Percentiles rank a stretch among this genome's conserved stretches.
Evolutionary conservation across 768 basidiomycete genomes (phyloP).

Genomic region (Lactifluus subvellereus): DNA sequence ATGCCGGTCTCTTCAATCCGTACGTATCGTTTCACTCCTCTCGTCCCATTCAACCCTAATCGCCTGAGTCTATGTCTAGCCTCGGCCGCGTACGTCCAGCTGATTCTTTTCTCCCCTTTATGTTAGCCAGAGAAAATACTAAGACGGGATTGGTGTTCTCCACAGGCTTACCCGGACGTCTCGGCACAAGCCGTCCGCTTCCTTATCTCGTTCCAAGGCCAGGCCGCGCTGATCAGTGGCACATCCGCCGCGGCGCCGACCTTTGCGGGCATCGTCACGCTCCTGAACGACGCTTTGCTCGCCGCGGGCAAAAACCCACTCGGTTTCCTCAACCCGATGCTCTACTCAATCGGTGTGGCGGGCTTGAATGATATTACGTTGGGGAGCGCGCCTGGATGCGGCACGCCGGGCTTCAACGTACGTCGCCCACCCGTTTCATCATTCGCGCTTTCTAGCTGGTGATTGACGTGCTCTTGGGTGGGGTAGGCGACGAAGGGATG

Average conservation of each 20-base stretch:
- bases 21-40: slow-evolving; percentile 36
- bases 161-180: slow-evolving; percentile 59
- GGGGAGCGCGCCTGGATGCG: slow-evolving; percentile 37
- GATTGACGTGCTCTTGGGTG: not conserved
- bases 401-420: slow-evolving; percentile 34
- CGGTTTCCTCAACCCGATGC: slow-evolving; percentile 37
- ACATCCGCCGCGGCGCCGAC: slow-evolving; percentile 63
- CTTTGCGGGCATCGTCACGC: slow-evolving; percentile 56
- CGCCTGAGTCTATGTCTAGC: not conserved
- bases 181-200: slow-evolving; percentile 51
- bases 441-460: not conserved
- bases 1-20: slow-evolving; percentile 53
- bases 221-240: slow-evolving; percentile 33
- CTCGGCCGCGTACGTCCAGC: slow-evolving; percentile 44
- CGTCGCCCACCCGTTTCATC: not conserved
- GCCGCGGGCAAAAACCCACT: slow-evolving; percentile 30
- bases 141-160: not conserved
- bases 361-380: slow-evolving; percentile 35
- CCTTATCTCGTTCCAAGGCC: slow-evolving; percentile 37
- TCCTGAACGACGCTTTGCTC: slow-evolving; percentile 41
- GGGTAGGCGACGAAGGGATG: slow-evolving; percentile 32
- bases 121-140: not conserved
- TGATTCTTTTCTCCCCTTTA: not conserved
- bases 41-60: not conserved
- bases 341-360: slow-evolving; percentile 28